Evolutionary conservation across 306 rosid species (phyloP).

Genomic region (Erythrophleum fordii): DNA sequence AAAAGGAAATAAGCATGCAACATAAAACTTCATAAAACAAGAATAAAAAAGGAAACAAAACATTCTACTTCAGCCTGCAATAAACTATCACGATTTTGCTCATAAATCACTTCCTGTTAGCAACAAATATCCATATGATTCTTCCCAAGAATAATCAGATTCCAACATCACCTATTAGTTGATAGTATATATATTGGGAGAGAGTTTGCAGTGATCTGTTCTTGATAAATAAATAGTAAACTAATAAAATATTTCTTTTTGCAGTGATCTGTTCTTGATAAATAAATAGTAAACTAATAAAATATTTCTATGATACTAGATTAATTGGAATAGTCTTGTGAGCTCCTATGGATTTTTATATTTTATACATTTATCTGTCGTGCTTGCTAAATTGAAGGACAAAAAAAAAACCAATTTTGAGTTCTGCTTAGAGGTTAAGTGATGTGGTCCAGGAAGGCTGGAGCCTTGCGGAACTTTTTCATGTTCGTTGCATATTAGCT

Average conservation of each 20-base stretch:
- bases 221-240: slow-evolving; percentile 16
- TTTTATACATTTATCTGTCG: neutral
- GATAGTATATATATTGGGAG: neutral
- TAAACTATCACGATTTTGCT: no score
- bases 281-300: slow-evolving; percentile 19
- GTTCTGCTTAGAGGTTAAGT: slow-evolving; percentile 9
- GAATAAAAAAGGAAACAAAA: no score
- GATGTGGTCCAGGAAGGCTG: slow-evolving; percentile 80
- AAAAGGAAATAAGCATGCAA: no score
- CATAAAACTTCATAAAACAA: no score
- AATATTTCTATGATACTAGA: slow-evolving; percentile 7
- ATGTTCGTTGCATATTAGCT: slow-evolving; percentile 71
- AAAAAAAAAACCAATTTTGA: slow-evolving; percentile 6
- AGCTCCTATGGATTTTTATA: neutral
- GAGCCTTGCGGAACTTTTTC: slow-evolving; percentile 78
- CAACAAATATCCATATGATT: no score
- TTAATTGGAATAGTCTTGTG: neutral
- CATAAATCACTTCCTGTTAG: no score
- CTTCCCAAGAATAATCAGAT: no score
- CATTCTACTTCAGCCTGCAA: no score
- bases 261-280: slow-evolving; percentile 6
- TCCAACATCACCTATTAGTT: no score
- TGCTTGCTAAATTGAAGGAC: neutral
- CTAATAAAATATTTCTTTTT: slow-evolving; percentile 20
- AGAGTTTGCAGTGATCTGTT: neutral